These are phyloP conservation scores for Hysterangium stoloniferum DNA, from an alignment of 768 basidiomycete genomes.

Conservation along the genomic window DNA sequence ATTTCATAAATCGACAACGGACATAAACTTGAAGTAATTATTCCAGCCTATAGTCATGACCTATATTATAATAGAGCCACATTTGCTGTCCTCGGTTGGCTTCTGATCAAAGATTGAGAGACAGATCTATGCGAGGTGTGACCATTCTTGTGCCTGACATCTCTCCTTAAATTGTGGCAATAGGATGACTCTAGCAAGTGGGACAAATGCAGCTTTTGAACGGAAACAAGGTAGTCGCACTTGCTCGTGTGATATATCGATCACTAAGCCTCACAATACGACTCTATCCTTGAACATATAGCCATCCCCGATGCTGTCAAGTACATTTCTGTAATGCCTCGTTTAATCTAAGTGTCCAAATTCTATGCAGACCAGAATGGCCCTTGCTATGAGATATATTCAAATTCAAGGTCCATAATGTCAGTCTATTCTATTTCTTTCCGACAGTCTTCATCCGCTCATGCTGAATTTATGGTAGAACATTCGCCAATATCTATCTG, in stretches of 20 bases:
- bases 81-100: no score
- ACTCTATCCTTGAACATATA: constrained; percentile 49
- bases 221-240: constrained; percentile 45
- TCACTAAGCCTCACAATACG: constrained; percentile 42
- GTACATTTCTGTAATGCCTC: constrained; percentile 30
- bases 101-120: no score
- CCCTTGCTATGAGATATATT: constrained; percentile 57
- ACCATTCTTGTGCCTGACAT: background rate
- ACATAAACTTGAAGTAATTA: no score
- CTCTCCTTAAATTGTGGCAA: background rate
- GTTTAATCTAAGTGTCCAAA: constrained; percentile 3
- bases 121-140: background rate
- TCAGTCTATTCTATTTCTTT: constrained; percentile 22
- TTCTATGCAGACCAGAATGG: constrained; percentile 56
- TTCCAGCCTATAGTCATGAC: no score
- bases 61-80: no score
- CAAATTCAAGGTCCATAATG: constrained; percentile 64
- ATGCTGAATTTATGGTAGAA: constrained; percentile 31
- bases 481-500: no score
- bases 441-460: background rate
- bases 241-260: background rate
- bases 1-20: no score
- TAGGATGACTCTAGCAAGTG: no score
- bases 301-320: constrained; percentile 59
- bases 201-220: constrained; percentile 31